Evolutionary conservation across 176 grass and related monocot species (phyloP), one percentile per base, ranked within the genome.

Genomic region (Avena atlantica): DNA sequence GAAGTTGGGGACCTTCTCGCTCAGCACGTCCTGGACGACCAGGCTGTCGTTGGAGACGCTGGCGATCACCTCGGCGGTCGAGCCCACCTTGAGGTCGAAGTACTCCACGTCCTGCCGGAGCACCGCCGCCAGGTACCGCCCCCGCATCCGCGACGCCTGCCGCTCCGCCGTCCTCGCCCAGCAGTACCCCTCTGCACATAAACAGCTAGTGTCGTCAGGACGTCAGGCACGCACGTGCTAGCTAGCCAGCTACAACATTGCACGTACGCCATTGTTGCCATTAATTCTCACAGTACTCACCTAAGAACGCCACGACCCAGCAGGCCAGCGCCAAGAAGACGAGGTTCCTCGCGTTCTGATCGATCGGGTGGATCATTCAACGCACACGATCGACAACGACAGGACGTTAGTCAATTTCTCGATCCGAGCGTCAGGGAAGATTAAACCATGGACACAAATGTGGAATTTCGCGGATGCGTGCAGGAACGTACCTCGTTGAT

Each of bases 31-130:
- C 85, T 98, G 96, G 70, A 98, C 88, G 6, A 91, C 85, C 2
- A 98, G 96, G 69, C 93, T 98, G 83, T 98, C 96, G 87, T 90
- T 95, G 76, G 96, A 98, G 52, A 98, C 96, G 87, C 96, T 92
- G 56, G 96, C 89, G 83, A 98, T 89, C 88, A 98, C 96, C 79
- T 98, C 96, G 31, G 90, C 89, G 10, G 93, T 92, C 0, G 96
- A 92, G 0, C 88, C 96, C 0, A 79, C 91, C 77, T 92, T 95
- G 48, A 98, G 90, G 85, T 98, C 96, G 70, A 98, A 98, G 88
- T 95, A 98, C 96, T 94, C 96, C 48, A 96, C 90, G 84, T 98
- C 96, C 78, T 98, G 96, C 83, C 96, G 84, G 75, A 98, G 88
- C 63, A 98, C 96, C 8, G 96, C 96, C 23, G 79, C 80, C 3